Evolutionary conservation across 345 rosid species (phyloP).

Genomic region (Isatis tinctoria): DNA sequence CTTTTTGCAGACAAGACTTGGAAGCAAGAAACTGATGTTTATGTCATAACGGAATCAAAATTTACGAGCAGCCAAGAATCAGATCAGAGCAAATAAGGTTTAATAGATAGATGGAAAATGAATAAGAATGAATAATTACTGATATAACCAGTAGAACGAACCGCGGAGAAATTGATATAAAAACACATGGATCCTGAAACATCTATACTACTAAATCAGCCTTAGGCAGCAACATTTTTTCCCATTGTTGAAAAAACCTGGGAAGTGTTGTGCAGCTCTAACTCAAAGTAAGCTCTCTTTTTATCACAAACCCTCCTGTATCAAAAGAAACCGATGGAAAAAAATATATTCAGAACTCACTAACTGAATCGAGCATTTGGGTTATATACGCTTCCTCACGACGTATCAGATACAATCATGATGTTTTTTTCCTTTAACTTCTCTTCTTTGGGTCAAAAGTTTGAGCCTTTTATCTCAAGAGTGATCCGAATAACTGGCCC

Average conservation of each 20-base stretch:
- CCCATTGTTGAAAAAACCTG: conserved; percentile 29
- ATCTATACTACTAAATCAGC: conserved; percentile 26
- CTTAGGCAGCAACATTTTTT: conserved; percentile 1
- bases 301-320: conserved; percentile 1
- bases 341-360: neutral
- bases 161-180: conserved; percentile 1
- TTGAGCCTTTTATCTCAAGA: neutral
- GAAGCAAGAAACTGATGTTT: neutral
- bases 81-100: neutral
- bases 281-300: conserved; percentile 16
- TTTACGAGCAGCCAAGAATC: neutral
- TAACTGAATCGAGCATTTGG: conserved; percentile 2
- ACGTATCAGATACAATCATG: neutral
- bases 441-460: neutral
- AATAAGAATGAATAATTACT: conserved; percentile 20
- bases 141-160: conserved; percentile 18
- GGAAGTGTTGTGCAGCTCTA: conserved; percentile 23
- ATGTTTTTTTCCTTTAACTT: neutral
- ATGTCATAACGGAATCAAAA: neutral
- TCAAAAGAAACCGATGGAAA: conserved; percentile 16
- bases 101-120: neutral
- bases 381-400: neutral
- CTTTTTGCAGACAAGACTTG: neutral
- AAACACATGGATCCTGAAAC: conserved; percentile 15
- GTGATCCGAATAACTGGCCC: neutral